phyloP scores from a whole-genome alignment of 2,329 filamentous ascomycete genomes.

The Aureobasidium pullulans region DNA sequence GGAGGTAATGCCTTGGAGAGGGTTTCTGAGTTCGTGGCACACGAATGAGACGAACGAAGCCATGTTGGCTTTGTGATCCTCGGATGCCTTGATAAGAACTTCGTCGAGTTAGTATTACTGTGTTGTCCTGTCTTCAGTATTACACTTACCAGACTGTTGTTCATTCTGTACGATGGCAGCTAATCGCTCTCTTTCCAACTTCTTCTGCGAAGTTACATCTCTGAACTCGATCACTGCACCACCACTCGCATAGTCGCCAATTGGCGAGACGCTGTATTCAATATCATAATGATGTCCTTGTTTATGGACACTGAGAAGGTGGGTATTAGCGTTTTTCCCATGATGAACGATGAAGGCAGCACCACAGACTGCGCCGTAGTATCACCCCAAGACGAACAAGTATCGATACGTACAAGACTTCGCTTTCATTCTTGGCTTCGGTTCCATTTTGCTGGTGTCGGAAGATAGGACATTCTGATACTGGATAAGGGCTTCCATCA shows the following conservation, averaged over 20 bases:
- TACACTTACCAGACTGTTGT: slow-evolving; percentile 3
- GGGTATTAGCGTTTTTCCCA: no score
- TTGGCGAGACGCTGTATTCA: slow-evolving; percentile 13
- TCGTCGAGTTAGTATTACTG: neutral
- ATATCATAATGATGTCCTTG: slow-evolving; percentile 3
- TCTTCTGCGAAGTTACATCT: slow-evolving; percentile 13
- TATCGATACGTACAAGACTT: neutral
- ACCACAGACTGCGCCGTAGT: no score
- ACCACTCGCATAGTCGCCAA: slow-evolving; percentile 13
- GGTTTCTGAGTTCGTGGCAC: slow-evolving; percentile 14
- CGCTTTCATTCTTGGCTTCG: slow-evolving; percentile 8
- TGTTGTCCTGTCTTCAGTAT: neutral
- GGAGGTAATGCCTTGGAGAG: slow-evolving; percentile 11
- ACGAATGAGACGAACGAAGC: slow-evolving; percentile 15
- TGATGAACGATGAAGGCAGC: no score
- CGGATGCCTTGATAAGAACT: slow-evolving; percentile 11
- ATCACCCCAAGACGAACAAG: no score
- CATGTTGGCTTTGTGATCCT: slow-evolving; percentile 14
- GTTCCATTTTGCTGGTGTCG: slow-evolving; percentile 11
- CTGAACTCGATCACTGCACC: slow-evolving; percentile 15
- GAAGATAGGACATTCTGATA: slow-evolving; percentile 13
- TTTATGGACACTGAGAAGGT: neutral
- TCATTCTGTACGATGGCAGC: slow-evolving; percentile 14
- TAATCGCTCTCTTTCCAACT: slow-evolving; percentile 8
- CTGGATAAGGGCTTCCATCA: slow-evolving; percentile 13